These are phyloP conservation scores for Pleurotus citrinopileatus DNA, from an alignment of 768 basidiomycete genomes.

Conservation along the genomic window DNA sequence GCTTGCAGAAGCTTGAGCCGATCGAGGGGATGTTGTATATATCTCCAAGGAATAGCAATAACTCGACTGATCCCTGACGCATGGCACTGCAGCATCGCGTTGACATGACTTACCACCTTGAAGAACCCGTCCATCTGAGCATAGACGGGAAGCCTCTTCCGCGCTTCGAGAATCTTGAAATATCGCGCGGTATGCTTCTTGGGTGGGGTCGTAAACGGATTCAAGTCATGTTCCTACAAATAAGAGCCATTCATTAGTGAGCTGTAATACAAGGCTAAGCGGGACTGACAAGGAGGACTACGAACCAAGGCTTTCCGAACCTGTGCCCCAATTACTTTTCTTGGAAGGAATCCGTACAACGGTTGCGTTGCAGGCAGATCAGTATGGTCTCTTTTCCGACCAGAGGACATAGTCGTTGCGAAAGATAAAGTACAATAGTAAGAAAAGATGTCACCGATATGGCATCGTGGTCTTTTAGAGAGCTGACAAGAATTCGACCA, in stretches of 20 bases:
- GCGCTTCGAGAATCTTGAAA: conserved; percentile 77
- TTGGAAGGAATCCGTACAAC: background rate
- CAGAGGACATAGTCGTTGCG: background rate
- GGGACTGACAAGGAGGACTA: no score
- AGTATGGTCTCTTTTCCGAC: background rate
- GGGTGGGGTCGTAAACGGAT: conserved; percentile 85
- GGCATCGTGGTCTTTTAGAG: no score
- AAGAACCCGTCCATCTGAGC: conserved; percentile 92
- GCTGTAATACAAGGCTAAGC: no score
- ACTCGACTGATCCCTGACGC: conserved; percentile 44
- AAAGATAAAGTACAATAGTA: no score
- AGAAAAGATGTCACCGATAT: no score
- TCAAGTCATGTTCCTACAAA: conserved; percentile 67
- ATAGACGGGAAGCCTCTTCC: conserved; percentile 90
- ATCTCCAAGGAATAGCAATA: conserved; percentile 37
- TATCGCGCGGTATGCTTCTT: conserved; percentile 66
- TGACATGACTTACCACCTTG: conserved; percentile 65
- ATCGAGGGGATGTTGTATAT: conserved; percentile 29
- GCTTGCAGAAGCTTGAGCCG: conserved; percentile 19
- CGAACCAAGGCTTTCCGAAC: background rate
- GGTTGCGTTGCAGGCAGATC: background rate
- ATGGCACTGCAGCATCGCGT: conserved; percentile 21
- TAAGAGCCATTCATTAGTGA: no score
- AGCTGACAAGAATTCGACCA: no score
- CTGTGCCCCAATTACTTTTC: background rate